Evolutionary conservation across 345 rosid genomes (phyloP).

Genomic region (Eucalyptus pauciflora): DNA sequence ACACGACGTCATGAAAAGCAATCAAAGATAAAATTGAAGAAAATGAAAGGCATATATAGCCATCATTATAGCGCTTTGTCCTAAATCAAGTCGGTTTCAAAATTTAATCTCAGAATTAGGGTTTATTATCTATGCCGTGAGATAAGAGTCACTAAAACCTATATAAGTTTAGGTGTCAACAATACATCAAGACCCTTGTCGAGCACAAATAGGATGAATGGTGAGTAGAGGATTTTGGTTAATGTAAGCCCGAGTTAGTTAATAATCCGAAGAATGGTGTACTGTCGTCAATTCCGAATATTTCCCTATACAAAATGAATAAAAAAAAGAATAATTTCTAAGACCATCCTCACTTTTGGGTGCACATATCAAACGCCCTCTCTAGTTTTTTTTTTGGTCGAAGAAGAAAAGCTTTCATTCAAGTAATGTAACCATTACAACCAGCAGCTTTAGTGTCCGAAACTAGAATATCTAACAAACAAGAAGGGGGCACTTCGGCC

Average conservation of each 20-base stretch:
- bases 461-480: too few relatives aligned
- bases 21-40: background rate
- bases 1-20: background rate
- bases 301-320: background rate
- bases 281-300: background rate
- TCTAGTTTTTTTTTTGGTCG: background rate
- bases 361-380: background rate
- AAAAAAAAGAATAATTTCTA: background rate
- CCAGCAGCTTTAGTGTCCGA: too few relatives aligned
- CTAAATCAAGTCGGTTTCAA: background rate
- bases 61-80: background rate
- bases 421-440: too few relatives aligned
- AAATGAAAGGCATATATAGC: background rate
- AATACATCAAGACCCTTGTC: background rate
- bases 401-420: too few relatives aligned
- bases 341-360: background rate
- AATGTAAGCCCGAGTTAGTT: background rate
- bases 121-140: background rate
- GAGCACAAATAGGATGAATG: background rate
- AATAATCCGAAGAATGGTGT: background rate
- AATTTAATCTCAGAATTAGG: background rate
- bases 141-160: background rate
- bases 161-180: too few relatives aligned
- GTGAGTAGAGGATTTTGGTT: background rate
- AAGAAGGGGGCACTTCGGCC: too few relatives aligned